Evolutionary conservation across 2,329 filamentous ascomycete genomes (phyloP), one percentile per base, ranked within the genome.

Genomic region (Sphaerulina populicola): DNA sequence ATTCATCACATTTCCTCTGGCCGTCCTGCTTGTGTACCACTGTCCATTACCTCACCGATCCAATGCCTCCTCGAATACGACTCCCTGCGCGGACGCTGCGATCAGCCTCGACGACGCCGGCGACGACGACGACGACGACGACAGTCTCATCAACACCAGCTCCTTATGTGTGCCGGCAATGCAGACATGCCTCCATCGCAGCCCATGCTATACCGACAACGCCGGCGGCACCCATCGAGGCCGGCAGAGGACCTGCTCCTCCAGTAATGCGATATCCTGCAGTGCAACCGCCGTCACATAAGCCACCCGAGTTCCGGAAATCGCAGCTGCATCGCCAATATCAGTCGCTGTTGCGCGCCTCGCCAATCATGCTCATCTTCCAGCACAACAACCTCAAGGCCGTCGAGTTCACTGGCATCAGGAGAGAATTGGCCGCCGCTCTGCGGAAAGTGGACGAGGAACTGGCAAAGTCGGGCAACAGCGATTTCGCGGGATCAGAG

Each of bases 281-380:
- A 0, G 85, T 82, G 1, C 89, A 96, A 69, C 91, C 90, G 2
- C 88, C 88, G 3, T 94, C 87, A 49, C 85, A 94, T 67, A 87
- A 91, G 66, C 85, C 83, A 15, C 80, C 90, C 42, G 86, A 94
- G 66, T 85, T 85, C 64, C 85, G 91, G 68, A 95, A 97, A 73
- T 85, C 89, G 12, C 93, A 98, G 71, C 77, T 97, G 15, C 80
- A 85, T 59, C 82, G 90, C 52, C 82, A 86, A 62, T 96, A 96
- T 72, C 88, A 90, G 46, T 93, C 90, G 42, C 75, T 95, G 55
- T 80, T 96, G 52, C 87, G 87, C 53, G 88, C 88, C 18, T 85
- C 87, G 9, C 89, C 90, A 37, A 71, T 96, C 55, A 83, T 94
- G 60, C 78, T 96, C 53, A 77, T 96, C 63, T 94, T 96, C 75